These are phyloP conservation scores for Pisolithus thermaeus DNA, from an alignment of 1,284 basidiomycete species.

Conservation along the genomic window DNA sequence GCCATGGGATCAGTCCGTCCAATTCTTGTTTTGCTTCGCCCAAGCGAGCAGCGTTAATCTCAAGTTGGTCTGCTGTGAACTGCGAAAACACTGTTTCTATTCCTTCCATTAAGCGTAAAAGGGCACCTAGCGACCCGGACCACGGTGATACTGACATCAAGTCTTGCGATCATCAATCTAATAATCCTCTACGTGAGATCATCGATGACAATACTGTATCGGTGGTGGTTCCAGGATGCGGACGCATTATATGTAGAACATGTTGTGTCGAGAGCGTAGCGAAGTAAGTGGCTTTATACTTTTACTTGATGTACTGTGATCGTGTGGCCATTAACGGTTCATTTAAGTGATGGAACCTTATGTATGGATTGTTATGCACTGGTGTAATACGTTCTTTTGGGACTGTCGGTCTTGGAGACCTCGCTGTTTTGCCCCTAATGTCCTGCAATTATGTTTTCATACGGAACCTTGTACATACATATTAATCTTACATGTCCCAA, in stretches of 20 bases:
- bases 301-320: not conserved
- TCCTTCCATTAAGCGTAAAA: slow-evolving; percentile 22
- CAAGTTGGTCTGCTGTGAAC: slow-evolving; percentile 23
- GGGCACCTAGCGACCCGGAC: slow-evolving; percentile 20
- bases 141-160: slow-evolving; percentile 1
- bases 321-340: not conserved
- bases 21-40: slow-evolving; percentile 15
- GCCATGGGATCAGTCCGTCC: slow-evolving; percentile 3
- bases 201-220: slow-evolving; percentile 4
- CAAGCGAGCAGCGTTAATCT: slow-evolving; percentile 18
- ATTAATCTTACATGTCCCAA: too few relatives aligned
- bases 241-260: slow-evolving; percentile 23
- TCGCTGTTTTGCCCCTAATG: not conserved
- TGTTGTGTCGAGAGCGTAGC: slow-evolving; percentile 25
- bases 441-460: not conserved
- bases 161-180: not conserved
- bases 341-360: slow-evolving; percentile 25
- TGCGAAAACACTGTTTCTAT: slow-evolving; percentile 5
- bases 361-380: slow-evolving; percentile 25
- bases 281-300: slow-evolving; percentile 17
- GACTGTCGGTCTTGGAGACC: not conserved
- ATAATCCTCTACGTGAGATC: slow-evolving; percentile 1
- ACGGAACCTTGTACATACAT: too few relatives aligned
- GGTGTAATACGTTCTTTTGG: slow-evolving; percentile 8
- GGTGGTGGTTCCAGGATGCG: slow-evolving; percentile 22